Evolutionary conservation across 345 rosid genomes (phyloP).

Genomic region (Nephelium lappaceum): DNA sequence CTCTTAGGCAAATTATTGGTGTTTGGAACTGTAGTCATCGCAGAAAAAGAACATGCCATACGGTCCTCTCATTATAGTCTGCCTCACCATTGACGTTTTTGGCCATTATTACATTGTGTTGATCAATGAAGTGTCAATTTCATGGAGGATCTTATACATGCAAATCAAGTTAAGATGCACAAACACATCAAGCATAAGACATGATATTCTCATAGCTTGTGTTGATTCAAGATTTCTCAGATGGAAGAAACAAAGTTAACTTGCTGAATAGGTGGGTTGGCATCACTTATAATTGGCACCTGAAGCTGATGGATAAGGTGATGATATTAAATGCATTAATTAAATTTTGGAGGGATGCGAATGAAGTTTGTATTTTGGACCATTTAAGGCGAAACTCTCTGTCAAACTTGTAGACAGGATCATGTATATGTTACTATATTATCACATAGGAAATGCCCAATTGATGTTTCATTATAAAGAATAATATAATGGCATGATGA

Average conservation of each 20-base stretch:
- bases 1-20: slow-evolving; percentile 3
- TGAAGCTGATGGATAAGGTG: neutral
- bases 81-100: neutral
- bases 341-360: neutral
- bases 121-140: neutral
- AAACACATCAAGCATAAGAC: neutral
- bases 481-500: too few species aligned
- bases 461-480: neutral
- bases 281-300: neutral
- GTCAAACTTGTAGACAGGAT: neutral
- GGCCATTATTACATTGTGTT: neutral
- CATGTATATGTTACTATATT: neutral
- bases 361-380: neutral
- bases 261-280: neutral
- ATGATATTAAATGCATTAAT: neutral
- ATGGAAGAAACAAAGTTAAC: slow-evolving; percentile 3
- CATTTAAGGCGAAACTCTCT: neutral
- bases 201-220: neutral
- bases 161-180: neutral
- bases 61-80: neutral
- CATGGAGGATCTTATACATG: neutral
- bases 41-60: neutral
- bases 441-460: neutral
- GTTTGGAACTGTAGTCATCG: neutral
- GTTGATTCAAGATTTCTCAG: neutral